phyloP scores from a whole-genome alignment of 2,329 filamentous ascomycete species.

The Cercospora brassicicola region DNA sequence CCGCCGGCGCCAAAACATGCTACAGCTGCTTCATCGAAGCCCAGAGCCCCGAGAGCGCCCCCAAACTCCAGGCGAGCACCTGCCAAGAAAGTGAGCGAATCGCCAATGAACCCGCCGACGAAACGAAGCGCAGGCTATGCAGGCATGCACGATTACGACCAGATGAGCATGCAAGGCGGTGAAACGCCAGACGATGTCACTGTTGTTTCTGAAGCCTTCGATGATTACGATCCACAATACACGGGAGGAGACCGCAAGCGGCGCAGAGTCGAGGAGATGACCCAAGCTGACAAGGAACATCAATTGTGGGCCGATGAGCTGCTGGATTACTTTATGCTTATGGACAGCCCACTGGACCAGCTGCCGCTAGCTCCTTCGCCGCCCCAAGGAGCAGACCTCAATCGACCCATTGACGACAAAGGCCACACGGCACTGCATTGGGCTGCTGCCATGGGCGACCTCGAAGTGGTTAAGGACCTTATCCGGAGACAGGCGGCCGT shows the following conservation, averaged over 20 bases:
- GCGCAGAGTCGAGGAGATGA: constrained; percentile 67
- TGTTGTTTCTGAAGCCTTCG: constrained; percentile 78
- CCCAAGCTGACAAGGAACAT: constrained; percentile 74
- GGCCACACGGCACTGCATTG: constrained; percentile 92
- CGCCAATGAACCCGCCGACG: constrained; percentile 44
- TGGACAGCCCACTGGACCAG: constrained; percentile 55
- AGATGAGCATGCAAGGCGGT: constrained; percentile 48
- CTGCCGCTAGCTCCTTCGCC: constrained; percentile 71
- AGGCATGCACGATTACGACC: constrained; percentile 31
- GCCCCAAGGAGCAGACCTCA: constrained; percentile 80
- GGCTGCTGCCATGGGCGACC: constrained; percentile 95
- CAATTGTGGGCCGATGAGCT: constrained; percentile 89
- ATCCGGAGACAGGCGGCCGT: constrained; percentile 76
- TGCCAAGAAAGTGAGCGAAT: constrained; percentile 35
- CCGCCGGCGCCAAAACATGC: constrained; percentile 92
- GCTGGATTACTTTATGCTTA: constrained; percentile 89
- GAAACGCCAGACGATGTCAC: constrained; percentile 82
- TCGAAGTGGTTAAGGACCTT: constrained; percentile 85
- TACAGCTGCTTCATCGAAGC: constrained; percentile 67
- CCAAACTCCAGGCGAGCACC: constrained; percentile 25
- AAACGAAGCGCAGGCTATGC: constrained; percentile 60
- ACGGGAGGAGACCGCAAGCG: constrained; percentile 64
- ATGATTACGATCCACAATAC: constrained; percentile 74
- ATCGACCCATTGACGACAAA: constrained; percentile 90
- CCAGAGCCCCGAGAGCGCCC: constrained; percentile 65